Conservation (phyloP, 1,139 yeast species). For the Yamadazyma sp. region DNA sequence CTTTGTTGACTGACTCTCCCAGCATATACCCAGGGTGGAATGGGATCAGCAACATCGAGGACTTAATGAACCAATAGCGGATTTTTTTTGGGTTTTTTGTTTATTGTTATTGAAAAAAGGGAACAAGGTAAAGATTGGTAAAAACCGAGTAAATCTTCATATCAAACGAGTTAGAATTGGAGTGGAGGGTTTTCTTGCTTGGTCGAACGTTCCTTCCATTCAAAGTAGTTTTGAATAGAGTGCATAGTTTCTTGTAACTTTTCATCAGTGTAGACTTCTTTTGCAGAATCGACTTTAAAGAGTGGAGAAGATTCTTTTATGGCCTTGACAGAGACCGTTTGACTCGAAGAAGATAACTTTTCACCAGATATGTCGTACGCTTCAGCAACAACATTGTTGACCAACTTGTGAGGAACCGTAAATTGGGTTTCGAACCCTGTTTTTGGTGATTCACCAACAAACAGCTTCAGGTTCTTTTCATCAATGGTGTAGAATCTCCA, state of each 20-base stretch:
- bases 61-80: no score
- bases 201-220: constrained; percentile 5
- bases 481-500: constrained; percentile 27
- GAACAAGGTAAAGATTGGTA: no score
- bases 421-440: constrained; percentile 32
- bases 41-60: constrained; percentile 4
- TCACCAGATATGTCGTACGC: constrained; percentile 20
- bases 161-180: no score
- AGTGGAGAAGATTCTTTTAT: constrained; percentile 2
- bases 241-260: background rate
- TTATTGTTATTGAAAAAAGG: no score
- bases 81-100: no score
- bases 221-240: constrained; percentile 3
- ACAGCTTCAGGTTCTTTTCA: constrained; percentile 13
- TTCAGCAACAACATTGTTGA: constrained; percentile 20
- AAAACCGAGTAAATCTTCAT: no score
- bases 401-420: constrained; percentile 7
- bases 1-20: constrained; percentile 19
- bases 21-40: constrained; percentile 25
- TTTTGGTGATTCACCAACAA: constrained; percentile 22
- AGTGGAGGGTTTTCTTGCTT: no score
- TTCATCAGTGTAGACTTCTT: no score
- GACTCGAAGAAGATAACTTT: constrained; percentile 16
- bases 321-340: constrained; percentile 6
- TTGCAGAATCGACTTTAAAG: no score